A percentile compares a stretch with the other conserved stretches of the same genome.
Conservation (phyloP, 345 rosid genomes). For the Anastatica hierochuntica region DNA sequence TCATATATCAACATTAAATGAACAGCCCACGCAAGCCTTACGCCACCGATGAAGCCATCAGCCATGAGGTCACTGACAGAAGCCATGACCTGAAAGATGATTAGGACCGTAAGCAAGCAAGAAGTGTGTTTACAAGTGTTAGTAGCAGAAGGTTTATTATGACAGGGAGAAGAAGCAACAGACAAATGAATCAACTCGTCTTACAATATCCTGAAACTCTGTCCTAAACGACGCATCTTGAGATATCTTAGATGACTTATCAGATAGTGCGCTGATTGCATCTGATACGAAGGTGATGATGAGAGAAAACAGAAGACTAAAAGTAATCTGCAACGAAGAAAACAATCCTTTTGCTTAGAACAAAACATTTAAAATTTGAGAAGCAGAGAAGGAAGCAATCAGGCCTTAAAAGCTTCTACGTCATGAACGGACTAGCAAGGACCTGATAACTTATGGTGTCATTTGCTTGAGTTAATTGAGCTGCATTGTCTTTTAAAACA, state of each 20-base stretch:
- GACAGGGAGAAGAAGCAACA: slow-evolving; percentile 1
- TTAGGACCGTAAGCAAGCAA: slow-evolving; percentile 19
- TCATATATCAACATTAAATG: slow-evolving; percentile 78
- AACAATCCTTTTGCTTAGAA: neutral
- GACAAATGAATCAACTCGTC: slow-evolving; percentile 26
- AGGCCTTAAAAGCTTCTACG: neutral
- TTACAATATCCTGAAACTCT: slow-evolving; percentile 86
- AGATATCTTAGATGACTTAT: slow-evolving; percentile 66
- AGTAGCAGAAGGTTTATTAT: slow-evolving; percentile 6
- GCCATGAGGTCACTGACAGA: slow-evolving; percentile 40
- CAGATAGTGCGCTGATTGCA: slow-evolving; percentile 75
- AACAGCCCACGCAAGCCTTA: slow-evolving; percentile 88
- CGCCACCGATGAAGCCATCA: slow-evolving; percentile 70
- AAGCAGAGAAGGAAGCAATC: slow-evolving; percentile 4
- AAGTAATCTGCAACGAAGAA: slow-evolving; percentile 56
- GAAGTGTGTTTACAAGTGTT: slow-evolving; percentile 1
- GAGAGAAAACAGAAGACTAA: slow-evolving; percentile 71
- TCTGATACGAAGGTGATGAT: slow-evolving; percentile 80
- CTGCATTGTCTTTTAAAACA: slow-evolving; percentile 61
- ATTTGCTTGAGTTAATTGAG: slow-evolving; percentile 42
- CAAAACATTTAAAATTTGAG: neutral
- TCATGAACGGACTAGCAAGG: slow-evolving; percentile 16
- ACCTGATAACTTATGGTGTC: slow-evolving; percentile 70
- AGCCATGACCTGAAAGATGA: slow-evolving; percentile 60
- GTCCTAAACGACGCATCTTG: slow-evolving; percentile 67